These are phyloP conservation scores for Penstemon eatonii DNA, from an alignment of 257 asterid species.

Conservation along the genomic window DNA sequence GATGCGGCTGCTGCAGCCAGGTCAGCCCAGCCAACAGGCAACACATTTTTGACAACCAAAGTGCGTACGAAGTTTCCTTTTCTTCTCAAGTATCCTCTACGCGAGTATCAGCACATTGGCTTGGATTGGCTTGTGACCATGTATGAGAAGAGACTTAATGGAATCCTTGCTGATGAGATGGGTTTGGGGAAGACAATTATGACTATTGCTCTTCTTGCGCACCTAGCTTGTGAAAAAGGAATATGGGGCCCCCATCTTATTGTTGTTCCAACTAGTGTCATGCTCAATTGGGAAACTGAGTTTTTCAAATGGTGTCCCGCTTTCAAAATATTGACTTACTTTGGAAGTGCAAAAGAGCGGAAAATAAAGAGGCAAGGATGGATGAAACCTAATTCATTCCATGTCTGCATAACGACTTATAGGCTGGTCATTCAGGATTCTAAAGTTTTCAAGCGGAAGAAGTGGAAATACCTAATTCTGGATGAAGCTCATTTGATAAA, in stretches of 20 bases:
- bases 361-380: conserved; percentile 94
- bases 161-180: conserved; percentile 99
- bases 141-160: conserved; percentile 98
- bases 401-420: conserved; percentile 94
- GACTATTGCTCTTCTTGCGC: conserved; percentile 99
- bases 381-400: conserved; percentile 94
- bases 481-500: conserved; percentile 98
- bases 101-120: conserved; percentile 99
- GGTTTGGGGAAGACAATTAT: conserved; percentile 99
- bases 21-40: conserved; percentile 99
- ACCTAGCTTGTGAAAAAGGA: conserved; percentile 92
- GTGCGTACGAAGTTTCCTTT: conserved; percentile 97
- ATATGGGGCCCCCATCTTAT: conserved; percentile 99
- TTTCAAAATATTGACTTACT: conserved; percentile 94
- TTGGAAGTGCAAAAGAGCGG: conserved; percentile 99
- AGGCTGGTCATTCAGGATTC: conserved; percentile 97
- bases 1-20: conserved; percentile 99
- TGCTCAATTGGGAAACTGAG: conserved; percentile 99
- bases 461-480: conserved; percentile 95
- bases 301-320: conserved; percentile 99
- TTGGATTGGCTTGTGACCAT: conserved; percentile 99
- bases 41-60: conserved; percentile 90
- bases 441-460: conserved; percentile 95
- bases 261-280: conserved; percentile 98
- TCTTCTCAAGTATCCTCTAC: conserved; percentile 92